Base-by-base conservation (phyloP, 192 early-diverging fungal genomes). In the Coemansia biformis region DNA sequence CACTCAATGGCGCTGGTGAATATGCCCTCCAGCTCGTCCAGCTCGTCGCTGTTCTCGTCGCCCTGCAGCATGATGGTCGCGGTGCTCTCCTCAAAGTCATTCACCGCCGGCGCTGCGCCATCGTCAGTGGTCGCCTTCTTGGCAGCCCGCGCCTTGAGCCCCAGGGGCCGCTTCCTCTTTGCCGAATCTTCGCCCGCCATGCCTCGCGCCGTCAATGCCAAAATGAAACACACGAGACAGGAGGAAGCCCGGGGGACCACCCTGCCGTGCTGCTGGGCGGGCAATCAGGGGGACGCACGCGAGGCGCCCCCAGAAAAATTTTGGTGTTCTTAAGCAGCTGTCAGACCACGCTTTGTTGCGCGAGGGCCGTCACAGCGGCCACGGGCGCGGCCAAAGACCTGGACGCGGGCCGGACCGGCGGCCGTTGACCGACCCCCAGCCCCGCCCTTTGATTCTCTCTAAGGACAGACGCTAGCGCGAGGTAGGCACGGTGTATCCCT, bases 21-120 rank as follows among this genome's bases (percentile, higher is more conserved):
- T 15, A 81, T 67, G 0, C 72, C 59, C 38, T 74, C 72, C 16
- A 81, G 66, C 38, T 78, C 71, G 37, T 66, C 65, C 19, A 81
- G 52, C 29, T 81, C 77, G 56, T 72, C 67, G 21, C 53, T 43
- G 3, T 61, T 75, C 12, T 55, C 49, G 56, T 59, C 59, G n/a
- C 59, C 29, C 9, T 30, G 59, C 40, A 61, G 53, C 65, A 65
- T 69, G 23, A 68, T 48, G 8, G 65, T 68, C 14, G 65, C 73
- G 8, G 60, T 68, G 54, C 48, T 69, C 5, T 34, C 52, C 15
- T 68, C 66, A 52, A 65, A 65, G 40, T 76, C 66, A 17, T 54
- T 56, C 22, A 65, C 61, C 8, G 44, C 61, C 11, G 51, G 36
- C 2, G 19, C 18, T 17, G 32, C 46, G 31, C 21, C 41, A 11